A percentile compares a stretch with the other conserved stretches of the same genome.
phyloP scores from a whole-genome alignment of 768 basidiomycete species.

The Hypholoma sublateritium region DNA sequence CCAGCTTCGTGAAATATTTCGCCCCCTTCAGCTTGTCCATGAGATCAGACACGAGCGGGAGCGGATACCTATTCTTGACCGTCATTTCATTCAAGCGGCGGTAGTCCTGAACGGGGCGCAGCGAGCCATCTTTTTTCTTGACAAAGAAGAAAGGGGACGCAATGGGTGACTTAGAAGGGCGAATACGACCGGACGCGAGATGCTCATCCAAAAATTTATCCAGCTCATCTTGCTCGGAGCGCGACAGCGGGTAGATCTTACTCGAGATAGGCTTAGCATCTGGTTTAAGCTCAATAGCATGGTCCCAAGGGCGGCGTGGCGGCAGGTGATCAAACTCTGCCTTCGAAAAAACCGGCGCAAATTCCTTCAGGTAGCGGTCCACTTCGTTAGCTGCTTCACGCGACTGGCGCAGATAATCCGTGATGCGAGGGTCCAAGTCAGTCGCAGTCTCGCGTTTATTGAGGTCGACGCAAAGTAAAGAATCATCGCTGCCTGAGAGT shows the following conservation, averaged over 20 bases:
- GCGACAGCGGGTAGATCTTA: slow-evolving; percentile 28
- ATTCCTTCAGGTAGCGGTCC: slow-evolving; percentile 22
- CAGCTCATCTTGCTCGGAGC: slow-evolving; percentile 29
- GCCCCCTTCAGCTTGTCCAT: slow-evolving; percentile 18
- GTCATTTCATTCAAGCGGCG: slow-evolving; percentile 33
- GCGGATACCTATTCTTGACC: slow-evolving; percentile 29
- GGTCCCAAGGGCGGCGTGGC: slow-evolving; percentile 34
- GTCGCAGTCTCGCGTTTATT: too few relatives aligned
- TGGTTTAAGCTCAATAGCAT: slow-evolving; percentile 33
- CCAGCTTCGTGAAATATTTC: slow-evolving; percentile 31
- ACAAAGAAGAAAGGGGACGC: slow-evolving; percentile 33
- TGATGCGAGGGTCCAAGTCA: too few relatives aligned
- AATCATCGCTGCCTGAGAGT: not conserved
- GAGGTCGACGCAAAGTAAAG: slow-evolving; percentile 1
- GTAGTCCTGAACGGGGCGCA: slow-evolving; percentile 32
- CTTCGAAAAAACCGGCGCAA: slow-evolving; percentile 26
- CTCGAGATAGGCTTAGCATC: slow-evolving; percentile 31
- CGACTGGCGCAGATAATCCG: too few relatives aligned
- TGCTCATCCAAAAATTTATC: slow-evolving; percentile 18
- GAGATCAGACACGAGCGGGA: slow-evolving; percentile 28
- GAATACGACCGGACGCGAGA: slow-evolving; percentile 32
- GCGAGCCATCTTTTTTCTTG: slow-evolving; percentile 32
- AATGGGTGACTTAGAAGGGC: slow-evolving; percentile 29
- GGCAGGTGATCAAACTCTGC: slow-evolving; percentile 25
- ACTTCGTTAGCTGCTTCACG: slow-evolving; percentile 23